Evolutionary conservation across 1,139 yeast species (phyloP).

Genomic region (Pichia sp.): DNA sequence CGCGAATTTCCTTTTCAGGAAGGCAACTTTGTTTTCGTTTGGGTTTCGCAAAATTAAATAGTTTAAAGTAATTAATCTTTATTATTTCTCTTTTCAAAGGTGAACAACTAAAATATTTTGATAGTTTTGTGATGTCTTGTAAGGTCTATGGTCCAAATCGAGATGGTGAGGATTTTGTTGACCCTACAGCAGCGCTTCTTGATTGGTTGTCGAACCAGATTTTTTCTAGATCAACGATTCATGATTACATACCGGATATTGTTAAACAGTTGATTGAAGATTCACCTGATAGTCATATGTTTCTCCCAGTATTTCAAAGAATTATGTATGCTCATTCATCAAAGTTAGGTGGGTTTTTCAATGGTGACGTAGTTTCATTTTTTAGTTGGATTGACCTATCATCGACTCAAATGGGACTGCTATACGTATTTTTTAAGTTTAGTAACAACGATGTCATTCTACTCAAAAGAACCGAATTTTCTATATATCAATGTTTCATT

Average conservation of each 20-base stretch:
- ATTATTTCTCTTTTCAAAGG: neutral
- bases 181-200: neutral
- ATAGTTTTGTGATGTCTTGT: neutral
- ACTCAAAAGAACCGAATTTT: conserved; percentile 13
- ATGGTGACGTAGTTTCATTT: conserved; percentile 1
- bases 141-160: neutral
- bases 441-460: conserved; percentile 3
- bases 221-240: neutral
- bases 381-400: conserved; percentile 9
- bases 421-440: conserved; percentile 11
- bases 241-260: conserved; percentile 2
- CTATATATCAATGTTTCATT: conserved; percentile 11
- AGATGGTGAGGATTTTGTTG: neutral
- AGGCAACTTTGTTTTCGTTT: neutral
- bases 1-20: conserved; percentile 9
- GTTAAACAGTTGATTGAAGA: conserved; percentile 3
- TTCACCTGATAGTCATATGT: conserved; percentile 2
- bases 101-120: neutral
- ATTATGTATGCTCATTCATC: conserved; percentile 4
- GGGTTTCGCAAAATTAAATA: too few relatives aligned
- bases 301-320: conserved; percentile 10
- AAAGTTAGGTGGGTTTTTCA: neutral
- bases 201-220: conserved; percentile 7
- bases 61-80: too few relatives aligned
- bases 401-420: conserved; percentile 3